These are phyloP conservation scores for Phialocephala sp. DNA, from an alignment of 2,329 filamentous ascomycete species.

Conservation along the genomic window DNA sequence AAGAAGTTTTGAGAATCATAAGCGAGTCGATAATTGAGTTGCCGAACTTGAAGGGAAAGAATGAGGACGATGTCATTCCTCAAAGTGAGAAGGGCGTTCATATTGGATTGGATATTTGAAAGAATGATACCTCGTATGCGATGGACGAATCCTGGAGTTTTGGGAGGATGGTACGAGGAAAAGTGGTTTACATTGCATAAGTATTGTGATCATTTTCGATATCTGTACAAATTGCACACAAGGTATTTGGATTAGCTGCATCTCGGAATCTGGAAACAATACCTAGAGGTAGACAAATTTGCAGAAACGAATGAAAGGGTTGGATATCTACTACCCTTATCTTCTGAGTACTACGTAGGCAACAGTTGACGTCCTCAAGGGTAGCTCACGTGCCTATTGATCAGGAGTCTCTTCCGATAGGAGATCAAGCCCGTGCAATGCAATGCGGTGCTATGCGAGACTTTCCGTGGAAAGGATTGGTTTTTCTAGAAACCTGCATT, in stretches of 20 bases:
- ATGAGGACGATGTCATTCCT: slow-evolving; percentile 61
- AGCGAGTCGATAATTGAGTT: slow-evolving; percentile 81
- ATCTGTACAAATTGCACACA: not conserved
- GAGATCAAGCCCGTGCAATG: not conserved
- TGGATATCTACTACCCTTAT: not conserved
- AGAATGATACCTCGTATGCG: not conserved
- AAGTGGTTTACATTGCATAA: not conserved
- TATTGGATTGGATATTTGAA: slow-evolving; percentile 45
- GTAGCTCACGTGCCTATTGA: not conserved
- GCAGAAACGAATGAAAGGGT: not conserved
- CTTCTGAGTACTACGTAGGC: not conserved
- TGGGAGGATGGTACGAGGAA: not conserved
- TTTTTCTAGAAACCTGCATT: not conserved
- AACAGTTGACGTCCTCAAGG: not conserved
- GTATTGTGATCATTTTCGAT: not conserved
- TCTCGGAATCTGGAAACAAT: not conserved
- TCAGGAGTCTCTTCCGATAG: not conserved
- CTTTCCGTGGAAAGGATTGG: not conserved
- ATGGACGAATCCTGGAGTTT: slow-evolving; percentile 2
- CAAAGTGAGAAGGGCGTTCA: slow-evolving; percentile 65
- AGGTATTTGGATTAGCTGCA: not conserved
- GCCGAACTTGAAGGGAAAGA: slow-evolving; percentile 66
- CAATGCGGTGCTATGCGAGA: not conserved
- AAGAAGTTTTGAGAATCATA: slow-evolving; percentile 79
- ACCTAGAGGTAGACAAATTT: not conserved